Evolutionary conservation across 1,284 basidiomycete species (phyloP), one percentile per base, ranked within the genome.

Genomic region (Tilletia indica): DNA sequence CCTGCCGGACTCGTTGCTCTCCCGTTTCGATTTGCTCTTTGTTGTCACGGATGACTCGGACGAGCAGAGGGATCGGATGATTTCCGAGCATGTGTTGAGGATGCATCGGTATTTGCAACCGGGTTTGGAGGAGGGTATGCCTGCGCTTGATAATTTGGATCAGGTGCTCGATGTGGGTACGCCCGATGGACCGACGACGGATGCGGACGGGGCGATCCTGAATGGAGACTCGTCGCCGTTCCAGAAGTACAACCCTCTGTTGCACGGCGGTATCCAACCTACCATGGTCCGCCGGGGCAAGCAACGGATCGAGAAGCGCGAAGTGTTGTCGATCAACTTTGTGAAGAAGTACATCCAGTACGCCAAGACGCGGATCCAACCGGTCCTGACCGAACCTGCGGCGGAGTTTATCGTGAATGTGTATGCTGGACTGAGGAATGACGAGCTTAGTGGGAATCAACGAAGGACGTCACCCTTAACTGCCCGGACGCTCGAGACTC

Each of bases 261-360:
- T 99, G 68, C 97, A 99, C 82, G 90, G 94, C 71, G 96, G 94
- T 70, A 61, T 88, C 89, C 16, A 89, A 89, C 74, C 88, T 86
- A 63, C 84, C 88, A 72, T 88, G 88, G 74, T 86, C 81, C 67
- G 25, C 36, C 45, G 76, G 75, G 56, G 71, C 72, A 68, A 77
- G 73, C 25, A 73, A 73, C 73, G 88, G 88, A 80, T 89, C 89
- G 75, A 76, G 68, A 79, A 91, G 84, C 88, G 89, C 74, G 94
- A 99, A 85, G 91, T 99, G 48, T 88, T 99, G 63, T 93, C 91
- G 76, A 94, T 97, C 74, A 87, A 91, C 4, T 99, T 99, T 83
- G 90, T 99, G 83, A 99, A 99, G 86, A 99, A 98, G 86, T 99
- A 97, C 84, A 92, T 99, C 70, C 96, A 99, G 86, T 98, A 98